Base-by-base conservation (phyloP, 257 asterid genomes). In the Solanum etuberosum region DNA sequence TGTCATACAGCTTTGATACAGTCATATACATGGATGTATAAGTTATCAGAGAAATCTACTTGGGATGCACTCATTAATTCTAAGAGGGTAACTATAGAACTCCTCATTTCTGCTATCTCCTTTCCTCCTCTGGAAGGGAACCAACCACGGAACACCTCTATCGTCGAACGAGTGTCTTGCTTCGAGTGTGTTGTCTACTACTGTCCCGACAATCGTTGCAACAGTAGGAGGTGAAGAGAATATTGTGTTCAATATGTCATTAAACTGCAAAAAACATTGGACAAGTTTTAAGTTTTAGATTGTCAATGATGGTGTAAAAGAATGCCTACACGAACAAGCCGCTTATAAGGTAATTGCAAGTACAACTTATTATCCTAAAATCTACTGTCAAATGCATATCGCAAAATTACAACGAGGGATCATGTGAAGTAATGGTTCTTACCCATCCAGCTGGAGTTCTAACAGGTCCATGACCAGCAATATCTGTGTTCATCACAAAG, bases 381-480 rank as follows among this genome's bases (percentile, higher is more conserved):
- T 57, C 65, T 57, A 80, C 35, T 46, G 31, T 80, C 40, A 46
- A 27, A 27, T 46, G 67, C 18, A 29, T 16, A 46, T 46, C 40
- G 3, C 4, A 35, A 46, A 9, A 81, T 51, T 23, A 51, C 1
- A 31, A 31, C 6, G 40, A 18, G 20, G 70, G 31, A 31, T 48
- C 6, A 40, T 48, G 70, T 31, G 21, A 48, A 81, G 85, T 31
- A 18, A 48, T 81, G 85, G 76, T 74, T 76, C 90, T 90, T 95
- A 97, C 99, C 99, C 99, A 97, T 95, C 99, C 98, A 84, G 91
- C 99, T 42, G 91, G 86, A 13, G 99, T 94, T 91, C 93, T 84
- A 88, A 96, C 94, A 42, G 99, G 99, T 40, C 99, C 99, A 86
- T 93, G 98, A 18, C 99, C 99, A 42, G 89, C n/a, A 4, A 29